phyloP scores from a whole-genome alignment of 2,329 filamentous ascomycete species.

The Berkeleyomyces basicola region DNA sequence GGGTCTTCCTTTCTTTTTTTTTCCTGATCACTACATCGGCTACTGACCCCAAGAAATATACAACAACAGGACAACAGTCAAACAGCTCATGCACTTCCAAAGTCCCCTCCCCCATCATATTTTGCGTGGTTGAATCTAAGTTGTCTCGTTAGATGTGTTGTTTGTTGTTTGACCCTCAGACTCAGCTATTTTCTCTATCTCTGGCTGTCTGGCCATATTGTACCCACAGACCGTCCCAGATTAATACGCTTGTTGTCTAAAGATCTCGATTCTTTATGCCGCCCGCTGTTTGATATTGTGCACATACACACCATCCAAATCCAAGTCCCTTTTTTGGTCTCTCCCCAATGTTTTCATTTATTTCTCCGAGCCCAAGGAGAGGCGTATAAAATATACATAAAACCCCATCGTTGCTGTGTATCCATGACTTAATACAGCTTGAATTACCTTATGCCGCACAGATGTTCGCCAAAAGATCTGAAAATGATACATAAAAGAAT shows the following conservation, averaged over 20 bases:
- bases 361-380: too few species aligned
- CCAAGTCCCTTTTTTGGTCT: not conserved
- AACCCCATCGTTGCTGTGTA: not conserved
- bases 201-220: not conserved
- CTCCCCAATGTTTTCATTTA: too few species aligned
- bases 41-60: too few species aligned
- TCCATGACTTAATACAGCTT: not conserved
- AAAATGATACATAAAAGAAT: not conserved
- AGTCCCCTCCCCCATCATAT: not conserved
- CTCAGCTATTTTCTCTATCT: not conserved
- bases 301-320: not conserved
- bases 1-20: too few species aligned
- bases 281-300: not conserved
- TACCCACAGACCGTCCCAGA: not conserved
- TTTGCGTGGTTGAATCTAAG: not conserved
- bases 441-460: not conserved
- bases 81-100: too few species aligned
- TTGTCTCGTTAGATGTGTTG: not conserved
- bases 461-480: not conserved
- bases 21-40: too few species aligned
- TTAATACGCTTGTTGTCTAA: not conserved
- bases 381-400: not conserved
- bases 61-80: too few species aligned
- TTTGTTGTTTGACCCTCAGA: too few species aligned
- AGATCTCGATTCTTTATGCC: not conserved